phyloP scores from a whole-genome alignment of 768 basidiomycete species.

The Crucibulum laeve region DNA sequence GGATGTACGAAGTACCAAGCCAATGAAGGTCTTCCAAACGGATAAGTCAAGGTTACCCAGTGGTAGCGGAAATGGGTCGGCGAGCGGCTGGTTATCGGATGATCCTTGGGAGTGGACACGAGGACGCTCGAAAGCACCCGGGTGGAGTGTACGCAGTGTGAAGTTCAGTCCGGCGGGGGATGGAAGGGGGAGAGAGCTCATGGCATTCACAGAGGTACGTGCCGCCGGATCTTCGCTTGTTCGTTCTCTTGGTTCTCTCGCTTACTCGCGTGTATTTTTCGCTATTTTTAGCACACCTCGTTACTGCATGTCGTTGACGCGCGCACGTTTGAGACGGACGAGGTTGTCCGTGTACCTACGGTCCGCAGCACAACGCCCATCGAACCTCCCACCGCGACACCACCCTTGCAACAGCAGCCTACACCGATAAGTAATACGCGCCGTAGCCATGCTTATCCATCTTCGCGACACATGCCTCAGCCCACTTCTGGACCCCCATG shows the following conservation, averaged over 20 bases:
- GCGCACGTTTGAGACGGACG: constrained; percentile 76
- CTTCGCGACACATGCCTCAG: too few relatives aligned
- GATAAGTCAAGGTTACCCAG: constrained; percentile 30
- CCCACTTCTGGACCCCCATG: too few relatives aligned
- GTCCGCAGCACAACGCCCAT: too few relatives aligned
- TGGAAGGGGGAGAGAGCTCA: constrained; percentile 60
- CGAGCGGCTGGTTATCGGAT: constrained; percentile 53
- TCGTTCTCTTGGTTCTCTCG: constrained; percentile 7
- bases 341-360: constrained; percentile 63
- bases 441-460: too few relatives aligned
- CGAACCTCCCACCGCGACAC: too few relatives aligned
- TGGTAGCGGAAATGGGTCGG: constrained; percentile 29
- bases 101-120: constrained; percentile 69
- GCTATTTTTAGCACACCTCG: constrained; percentile 74
- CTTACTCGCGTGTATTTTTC: not conserved
- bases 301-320: constrained; percentile 84
- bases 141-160: constrained; percentile 82
- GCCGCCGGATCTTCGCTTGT: not conserved
- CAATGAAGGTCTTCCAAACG: constrained; percentile 66
- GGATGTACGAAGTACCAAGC: constrained; percentile 75
- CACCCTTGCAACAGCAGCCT: too few relatives aligned
- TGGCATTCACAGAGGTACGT: constrained; percentile 93
- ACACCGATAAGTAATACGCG: too few relatives aligned
- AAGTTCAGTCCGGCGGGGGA: constrained; percentile 69
- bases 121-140: constrained; percentile 54